These are phyloP conservation scores for Trichosporon faecale DNA, from an alignment of 1,284 basidiomycete species.

Conservation along the genomic window DNA sequence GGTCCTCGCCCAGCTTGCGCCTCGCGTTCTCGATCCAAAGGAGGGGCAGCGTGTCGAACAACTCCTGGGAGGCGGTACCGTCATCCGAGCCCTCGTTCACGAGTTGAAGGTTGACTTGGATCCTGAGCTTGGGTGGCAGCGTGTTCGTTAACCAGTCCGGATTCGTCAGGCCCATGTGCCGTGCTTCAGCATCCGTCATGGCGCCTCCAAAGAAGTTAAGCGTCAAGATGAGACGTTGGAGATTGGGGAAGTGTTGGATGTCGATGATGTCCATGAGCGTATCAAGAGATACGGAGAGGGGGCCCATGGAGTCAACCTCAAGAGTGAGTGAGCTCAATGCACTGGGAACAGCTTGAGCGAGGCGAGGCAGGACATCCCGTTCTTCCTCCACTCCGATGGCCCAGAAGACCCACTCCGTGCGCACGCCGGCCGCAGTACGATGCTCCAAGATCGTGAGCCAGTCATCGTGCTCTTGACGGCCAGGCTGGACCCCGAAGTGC, in stretches of 20 bases:
- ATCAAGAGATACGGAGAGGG: not conserved
- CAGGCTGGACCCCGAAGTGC: not conserved
- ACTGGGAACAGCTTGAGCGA: not conserved
- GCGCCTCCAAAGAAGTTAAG: not conserved
- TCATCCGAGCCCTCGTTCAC: not conserved
- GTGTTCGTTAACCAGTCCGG: not conserved
- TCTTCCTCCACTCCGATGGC: not conserved
- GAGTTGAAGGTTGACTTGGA: not conserved
- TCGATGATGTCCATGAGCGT: not conserved
- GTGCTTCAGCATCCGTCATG: not conserved
- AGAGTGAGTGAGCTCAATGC: not conserved
- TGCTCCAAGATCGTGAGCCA: not conserved
- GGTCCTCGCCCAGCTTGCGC: not conserved
- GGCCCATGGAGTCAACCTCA: not conserved
- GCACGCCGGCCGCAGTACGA: not conserved
- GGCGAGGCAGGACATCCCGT: not conserved
- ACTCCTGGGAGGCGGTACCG: not conserved
- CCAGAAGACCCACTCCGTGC: not conserved
- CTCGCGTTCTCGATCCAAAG: not conserved
- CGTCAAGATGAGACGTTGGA: not conserved
- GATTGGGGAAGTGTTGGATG: not conserved
- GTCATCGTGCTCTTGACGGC: not conserved
- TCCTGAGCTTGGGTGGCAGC: not conserved
- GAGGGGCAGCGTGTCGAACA: not conserved
- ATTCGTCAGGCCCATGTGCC: not conserved